phyloP scores from a whole-genome alignment of 2,329 filamentous ascomycete genomes.

The Colletotrichum limetticola region DNA sequence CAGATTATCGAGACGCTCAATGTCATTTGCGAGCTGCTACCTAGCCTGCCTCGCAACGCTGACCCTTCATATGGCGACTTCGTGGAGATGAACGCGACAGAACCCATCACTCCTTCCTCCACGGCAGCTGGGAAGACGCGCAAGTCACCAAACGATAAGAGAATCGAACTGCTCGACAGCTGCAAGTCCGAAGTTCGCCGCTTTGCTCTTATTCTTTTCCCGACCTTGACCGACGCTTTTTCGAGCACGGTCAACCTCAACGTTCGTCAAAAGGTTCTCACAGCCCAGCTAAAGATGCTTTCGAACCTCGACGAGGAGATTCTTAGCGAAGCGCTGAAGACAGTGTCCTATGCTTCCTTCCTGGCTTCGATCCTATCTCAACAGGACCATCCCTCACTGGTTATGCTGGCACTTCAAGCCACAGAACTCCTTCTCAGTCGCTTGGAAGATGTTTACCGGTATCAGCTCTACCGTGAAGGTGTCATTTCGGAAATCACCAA shows the following conservation, averaged over 20 bases:
- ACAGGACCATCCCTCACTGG: conserved; percentile 88
- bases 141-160: conserved; percentile 78
- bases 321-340: conserved; percentile 83
- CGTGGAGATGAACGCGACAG: conserved; percentile 53
- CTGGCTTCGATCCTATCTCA: conserved; percentile 95
- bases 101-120: conserved; percentile 54
- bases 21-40: conserved; percentile 94
- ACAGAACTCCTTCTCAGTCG: conserved; percentile 88
- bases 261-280: conserved; percentile 94
- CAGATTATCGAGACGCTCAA: conserved; percentile 98
- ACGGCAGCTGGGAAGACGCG: conserved; percentile 50
- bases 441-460: conserved; percentile 88
- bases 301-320: conserved; percentile 91
- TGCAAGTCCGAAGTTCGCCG: conserved; percentile 89
- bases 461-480: conserved; percentile 97
- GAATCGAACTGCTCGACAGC: conserved; percentile 81
- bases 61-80: conserved; percentile 55
- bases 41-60: conserved; percentile 71
- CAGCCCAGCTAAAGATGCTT: conserved; percentile 97
- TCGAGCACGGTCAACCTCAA: conserved; percentile 97
- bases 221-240: conserved; percentile 94
- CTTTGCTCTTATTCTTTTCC: conserved; percentile 92
- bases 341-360: conserved; percentile 95
- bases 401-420: conserved; percentile 88
- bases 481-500: conserved; percentile 92